These are phyloP conservation scores for Gymnopilus junonius DNA, from an alignment of 768 basidiomycete species.

Conservation along the genomic window DNA sequence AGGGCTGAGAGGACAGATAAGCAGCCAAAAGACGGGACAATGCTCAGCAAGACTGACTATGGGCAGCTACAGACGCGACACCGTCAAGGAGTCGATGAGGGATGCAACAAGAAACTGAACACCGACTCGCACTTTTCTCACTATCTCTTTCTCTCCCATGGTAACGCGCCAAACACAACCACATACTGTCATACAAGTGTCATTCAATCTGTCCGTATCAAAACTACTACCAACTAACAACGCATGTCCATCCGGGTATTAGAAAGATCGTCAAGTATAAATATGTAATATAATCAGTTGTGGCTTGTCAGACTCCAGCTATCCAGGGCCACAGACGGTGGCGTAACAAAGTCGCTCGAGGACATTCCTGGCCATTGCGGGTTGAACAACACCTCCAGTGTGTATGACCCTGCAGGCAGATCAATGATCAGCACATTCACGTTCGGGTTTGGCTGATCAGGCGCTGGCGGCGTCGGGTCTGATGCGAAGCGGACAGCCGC, in stretches of 20 bases:
- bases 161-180: constrained; percentile 27
- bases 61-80: constrained; percentile 20
- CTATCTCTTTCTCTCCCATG: constrained; percentile 13
- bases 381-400: constrained; percentile 85
- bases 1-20: constrained; percentile 4
- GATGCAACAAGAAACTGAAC: constrained; percentile 12
- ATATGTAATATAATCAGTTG: constrained; percentile 42
- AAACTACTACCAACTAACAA: constrained; percentile 12
- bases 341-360: constrained; percentile 62
- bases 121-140: constrained; percentile 10
- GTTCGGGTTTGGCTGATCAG: constrained; percentile 77
- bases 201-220: constrained; percentile 13
- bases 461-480: constrained; percentile 63
- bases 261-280: constrained; percentile 5
- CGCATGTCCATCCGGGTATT: constrained; percentile 17
- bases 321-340: constrained; percentile 69
- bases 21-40: neutral
- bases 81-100: constrained; percentile 33
- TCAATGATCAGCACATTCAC: constrained; percentile 82
- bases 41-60: constrained; percentile 13
- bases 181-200: constrained; percentile 19
- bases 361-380: constrained; percentile 88
- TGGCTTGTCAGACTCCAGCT: constrained; percentile 85
- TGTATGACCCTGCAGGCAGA: constrained; percentile 72
- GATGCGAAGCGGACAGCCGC: constrained; percentile 57